phyloP scores from a whole-genome alignment of 352 stramenopile species.

The Halophytophthora polymorphica region DNA sequence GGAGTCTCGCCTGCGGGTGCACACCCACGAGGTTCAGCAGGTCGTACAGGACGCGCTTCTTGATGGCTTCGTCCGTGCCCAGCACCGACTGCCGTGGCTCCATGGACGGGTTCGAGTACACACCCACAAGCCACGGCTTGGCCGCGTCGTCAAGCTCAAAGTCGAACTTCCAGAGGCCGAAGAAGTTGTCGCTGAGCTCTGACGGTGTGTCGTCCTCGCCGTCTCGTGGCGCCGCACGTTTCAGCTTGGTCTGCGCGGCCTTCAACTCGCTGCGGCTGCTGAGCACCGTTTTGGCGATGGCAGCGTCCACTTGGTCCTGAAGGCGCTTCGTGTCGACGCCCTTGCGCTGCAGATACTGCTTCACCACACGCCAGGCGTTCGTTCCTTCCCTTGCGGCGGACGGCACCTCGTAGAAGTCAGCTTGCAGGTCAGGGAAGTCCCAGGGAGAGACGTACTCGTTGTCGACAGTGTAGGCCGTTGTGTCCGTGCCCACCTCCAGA shows the following conservation, averaged over 20 bases:
- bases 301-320: slow-evolving; percentile 63
- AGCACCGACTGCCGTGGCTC: slow-evolving; percentile 42
- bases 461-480: slow-evolving; percentile 59
- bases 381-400: slow-evolving; percentile 45
- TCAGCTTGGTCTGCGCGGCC: slow-evolving; percentile 39
- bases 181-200: slow-evolving; percentile 75
- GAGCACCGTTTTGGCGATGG: slow-evolving; percentile 55
- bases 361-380: slow-evolving; percentile 68
- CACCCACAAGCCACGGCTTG: slow-evolving; percentile 95
- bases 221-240: slow-evolving; percentile 27
- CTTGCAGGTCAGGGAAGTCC: slow-evolving; percentile 65
- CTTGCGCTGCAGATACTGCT: slow-evolving; percentile 51
- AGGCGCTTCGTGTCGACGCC: slow-evolving; percentile 63
- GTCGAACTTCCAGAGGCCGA: slow-evolving; percentile 95
- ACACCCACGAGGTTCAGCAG: slow-evolving; percentile 68
- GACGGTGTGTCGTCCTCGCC: slow-evolving; percentile 23
- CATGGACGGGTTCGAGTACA: slow-evolving; percentile 66
- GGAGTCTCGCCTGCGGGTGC: slow-evolving; percentile 49
- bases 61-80: slow-evolving; percentile 67
- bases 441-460: slow-evolving; percentile 61
- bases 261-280: slow-evolving; percentile 60
- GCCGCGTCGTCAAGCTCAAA: slow-evolving; percentile 93
- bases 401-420: slow-evolving; percentile 61
- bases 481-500: slow-evolving; percentile 37
- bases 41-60: slow-evolving; percentile 61